A percentile compares a stretch with the other conserved stretches of the same genome.
Conservation (phyloP, 1,284 basidiomycete genomes). For the Boletus sp. region DNA sequence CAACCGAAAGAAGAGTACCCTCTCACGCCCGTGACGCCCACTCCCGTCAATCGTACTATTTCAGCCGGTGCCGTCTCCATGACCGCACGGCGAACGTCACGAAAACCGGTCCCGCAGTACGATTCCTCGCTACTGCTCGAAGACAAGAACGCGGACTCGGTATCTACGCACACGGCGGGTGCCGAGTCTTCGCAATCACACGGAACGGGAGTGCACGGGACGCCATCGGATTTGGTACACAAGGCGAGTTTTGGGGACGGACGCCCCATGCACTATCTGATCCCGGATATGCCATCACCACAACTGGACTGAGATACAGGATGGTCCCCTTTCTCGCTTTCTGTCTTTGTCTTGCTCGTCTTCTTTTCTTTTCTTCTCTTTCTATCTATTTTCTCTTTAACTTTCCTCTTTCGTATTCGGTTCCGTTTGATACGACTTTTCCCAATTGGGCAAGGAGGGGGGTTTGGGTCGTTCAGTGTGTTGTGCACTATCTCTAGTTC, state of each 20-base stretch:
- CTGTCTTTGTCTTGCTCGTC: background rate
- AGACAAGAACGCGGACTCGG: slow-evolving; percentile 19
- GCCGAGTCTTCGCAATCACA: slow-evolving; percentile 32
- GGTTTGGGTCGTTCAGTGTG: background rate
- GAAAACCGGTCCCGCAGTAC: slow-evolving; percentile 47
- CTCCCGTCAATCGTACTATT: slow-evolving; percentile 23
- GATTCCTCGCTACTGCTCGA: slow-evolving; percentile 29
- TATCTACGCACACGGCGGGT: slow-evolving; percentile 22
- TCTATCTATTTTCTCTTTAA: background rate
- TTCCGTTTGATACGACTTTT: slow-evolving; percentile 10
- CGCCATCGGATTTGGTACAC: slow-evolving; percentile 24
- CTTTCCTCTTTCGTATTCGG: background rate
- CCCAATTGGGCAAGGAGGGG: slow-evolving; percentile 2
- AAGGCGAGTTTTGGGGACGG: slow-evolving; percentile 24
- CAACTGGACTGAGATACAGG: slow-evolving; percentile 24
- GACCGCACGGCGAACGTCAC: slow-evolving; percentile 30
- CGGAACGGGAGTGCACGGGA: slow-evolving; percentile 19
- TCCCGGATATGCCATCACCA: slow-evolving; percentile 40
- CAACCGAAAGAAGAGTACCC: slow-evolving; percentile 26
- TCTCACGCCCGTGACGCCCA: slow-evolving; percentile 18
- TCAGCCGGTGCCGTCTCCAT: slow-evolving; percentile 20
- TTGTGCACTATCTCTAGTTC: slow-evolving; percentile 5
- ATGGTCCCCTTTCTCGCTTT: slow-evolving; percentile 2
- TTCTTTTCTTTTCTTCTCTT: background rate
- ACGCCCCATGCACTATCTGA: slow-evolving; percentile 36